Percentiles rank a stretch among this genome's conserved stretches.
phyloP scores from a whole-genome alignment of 73 alveolate species.

The Tetrahymena thermophila region DNA sequence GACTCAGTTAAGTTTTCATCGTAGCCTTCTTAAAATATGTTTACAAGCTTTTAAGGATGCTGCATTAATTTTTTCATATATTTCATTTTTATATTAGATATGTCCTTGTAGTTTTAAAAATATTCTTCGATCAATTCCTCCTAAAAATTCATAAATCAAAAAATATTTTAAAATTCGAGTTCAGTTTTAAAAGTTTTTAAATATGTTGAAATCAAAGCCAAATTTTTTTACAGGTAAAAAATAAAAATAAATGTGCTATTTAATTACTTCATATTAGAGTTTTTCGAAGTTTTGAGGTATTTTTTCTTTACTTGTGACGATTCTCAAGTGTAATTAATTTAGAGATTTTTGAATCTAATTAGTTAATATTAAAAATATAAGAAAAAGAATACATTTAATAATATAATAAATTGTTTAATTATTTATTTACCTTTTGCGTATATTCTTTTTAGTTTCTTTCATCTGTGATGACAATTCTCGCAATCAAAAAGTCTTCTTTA shows the following conservation, averaged over 20 bases:
- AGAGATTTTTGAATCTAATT: neutral
- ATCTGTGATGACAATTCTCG: neutral
- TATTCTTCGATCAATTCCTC: neutral
- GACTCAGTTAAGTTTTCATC: neutral
- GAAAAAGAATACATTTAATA: neutral
- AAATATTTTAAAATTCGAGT: neutral
- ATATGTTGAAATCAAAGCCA: no score
- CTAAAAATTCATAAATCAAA: neutral
- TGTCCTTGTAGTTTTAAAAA: neutral
- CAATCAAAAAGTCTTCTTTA: neutral
- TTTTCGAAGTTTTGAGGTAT: neutral
- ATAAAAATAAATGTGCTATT: neutral
- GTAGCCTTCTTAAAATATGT: neutral
- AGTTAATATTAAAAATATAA: neutral
- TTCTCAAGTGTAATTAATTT: neutral
- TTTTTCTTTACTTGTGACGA: neutral
- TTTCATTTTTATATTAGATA: neutral
- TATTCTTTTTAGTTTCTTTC: neutral
- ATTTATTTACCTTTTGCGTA: neutral
- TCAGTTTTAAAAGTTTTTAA: neutral
- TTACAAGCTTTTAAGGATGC: neutral
- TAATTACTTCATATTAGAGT: neutral
- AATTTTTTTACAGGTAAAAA: neutral
- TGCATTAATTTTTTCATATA: neutral
- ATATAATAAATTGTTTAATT: no score